These are phyloP conservation scores for Solanum corneliomulleri DNA, from an alignment of 257 asterid species.

Conservation along the genomic window DNA sequence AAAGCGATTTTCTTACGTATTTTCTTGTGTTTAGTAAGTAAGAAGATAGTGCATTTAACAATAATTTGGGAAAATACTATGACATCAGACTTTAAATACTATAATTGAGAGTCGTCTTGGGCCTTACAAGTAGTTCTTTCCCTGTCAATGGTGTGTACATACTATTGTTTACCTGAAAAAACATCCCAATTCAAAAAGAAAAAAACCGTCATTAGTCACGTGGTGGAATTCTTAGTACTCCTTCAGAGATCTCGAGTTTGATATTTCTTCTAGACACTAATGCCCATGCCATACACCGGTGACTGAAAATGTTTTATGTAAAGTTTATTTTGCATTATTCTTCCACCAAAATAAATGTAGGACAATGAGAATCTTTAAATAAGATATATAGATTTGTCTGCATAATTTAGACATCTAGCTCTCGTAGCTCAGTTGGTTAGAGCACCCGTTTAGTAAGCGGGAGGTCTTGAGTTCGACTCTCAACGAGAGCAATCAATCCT, in stretches of 20 bases:
- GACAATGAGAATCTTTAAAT: not conserved
- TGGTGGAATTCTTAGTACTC: not conserved
- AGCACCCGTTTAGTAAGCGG: slow-evolving; percentile 99
- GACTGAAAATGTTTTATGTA: not conserved
- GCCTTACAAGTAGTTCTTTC: fast-evolving
- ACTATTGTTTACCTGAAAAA: not conserved
- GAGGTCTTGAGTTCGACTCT: slow-evolving; percentile 86
- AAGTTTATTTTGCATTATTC: not conserved
- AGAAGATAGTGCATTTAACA: not conserved
- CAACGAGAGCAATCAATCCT: not conserved
- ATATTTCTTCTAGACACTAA: no score
- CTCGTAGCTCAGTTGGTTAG: slow-evolving; percentile 15
- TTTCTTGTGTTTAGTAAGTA: not conserved
- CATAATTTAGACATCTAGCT: not conserved
- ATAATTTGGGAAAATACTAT: no score
- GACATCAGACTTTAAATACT: not conserved
- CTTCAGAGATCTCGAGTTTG: not conserved
- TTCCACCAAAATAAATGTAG: fast-evolving
- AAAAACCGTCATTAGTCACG: fast-evolving
- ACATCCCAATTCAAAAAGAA: not conserved
- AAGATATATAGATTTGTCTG: fast-evolving
- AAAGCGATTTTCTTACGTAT: no score
- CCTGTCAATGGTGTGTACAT: not conserved
- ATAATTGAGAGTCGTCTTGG: not conserved
- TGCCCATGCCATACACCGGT: not conserved